Evolutionary conservation across 2,329 filamentous ascomycete genomes (phyloP).

Genomic region (Simplicillium aogashimaense): DNA sequence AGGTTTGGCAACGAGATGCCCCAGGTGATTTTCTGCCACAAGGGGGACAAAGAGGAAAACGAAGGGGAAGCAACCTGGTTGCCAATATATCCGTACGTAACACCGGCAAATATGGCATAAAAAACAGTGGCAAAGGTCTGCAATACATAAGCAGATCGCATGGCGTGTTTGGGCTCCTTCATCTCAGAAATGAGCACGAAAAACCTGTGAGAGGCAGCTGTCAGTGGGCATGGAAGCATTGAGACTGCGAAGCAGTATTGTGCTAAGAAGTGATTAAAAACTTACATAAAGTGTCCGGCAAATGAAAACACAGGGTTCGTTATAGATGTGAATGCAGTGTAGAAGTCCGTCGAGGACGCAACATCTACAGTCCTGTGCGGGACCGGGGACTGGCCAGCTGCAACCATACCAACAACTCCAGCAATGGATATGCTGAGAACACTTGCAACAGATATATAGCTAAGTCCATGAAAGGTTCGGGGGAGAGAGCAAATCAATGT

Average conservation of each 20-base stretch:
- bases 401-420: slow-evolving; percentile 39
- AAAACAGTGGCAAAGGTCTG: slow-evolving; percentile 38
- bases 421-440: slow-evolving; percentile 37
- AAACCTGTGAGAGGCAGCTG: slow-evolving; percentile 18
- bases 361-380: slow-evolving; percentile 25
- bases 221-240: background rate
- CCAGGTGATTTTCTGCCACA: slow-evolving; percentile 39
- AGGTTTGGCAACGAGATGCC: slow-evolving; percentile 40
- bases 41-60: slow-evolving; percentile 31
- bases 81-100: slow-evolving; percentile 41
- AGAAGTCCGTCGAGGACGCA: slow-evolving; percentile 18
- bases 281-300: slow-evolving; percentile 38
- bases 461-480: slow-evolving; percentile 36
- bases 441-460: slow-evolving; percentile 33
- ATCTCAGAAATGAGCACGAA: slow-evolving; percentile 44
- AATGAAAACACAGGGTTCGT: slow-evolving; percentile 41
- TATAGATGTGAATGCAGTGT: slow-evolving; percentile 22
- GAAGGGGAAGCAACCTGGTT: slow-evolving; percentile 33
- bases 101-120: slow-evolving; percentile 39
- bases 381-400: slow-evolving; percentile 31
- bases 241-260: background rate
- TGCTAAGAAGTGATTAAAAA: background rate
- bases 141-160: slow-evolving; percentile 39
- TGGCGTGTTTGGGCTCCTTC: slow-evolving; percentile 36
- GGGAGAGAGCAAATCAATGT: slow-evolving; percentile 36